Evolutionary conservation across 768 basidiomycete species (phyloP).

Genomic region (Coprinopsis sp.): DNA sequence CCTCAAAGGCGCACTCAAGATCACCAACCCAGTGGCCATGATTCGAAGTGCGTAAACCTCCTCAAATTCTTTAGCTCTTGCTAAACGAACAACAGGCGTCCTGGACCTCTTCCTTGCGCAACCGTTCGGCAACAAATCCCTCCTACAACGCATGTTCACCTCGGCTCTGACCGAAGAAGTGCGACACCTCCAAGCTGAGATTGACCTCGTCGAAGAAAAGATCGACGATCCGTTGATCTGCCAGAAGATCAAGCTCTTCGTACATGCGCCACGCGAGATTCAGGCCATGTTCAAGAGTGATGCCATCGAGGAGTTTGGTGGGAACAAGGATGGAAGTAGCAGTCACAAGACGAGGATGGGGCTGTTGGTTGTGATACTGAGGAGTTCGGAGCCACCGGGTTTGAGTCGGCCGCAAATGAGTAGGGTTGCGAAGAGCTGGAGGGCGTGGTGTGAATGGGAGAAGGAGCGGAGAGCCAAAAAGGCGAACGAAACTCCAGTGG

Average conservation of each 20-base stretch:
- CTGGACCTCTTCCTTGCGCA: slow-evolving; percentile 95
- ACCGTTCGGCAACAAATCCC: slow-evolving; percentile 64
- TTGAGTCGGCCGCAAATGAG: slow-evolving; percentile 77
- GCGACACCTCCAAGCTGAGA: slow-evolving; percentile 77
- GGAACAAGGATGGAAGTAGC: too few relatives aligned
- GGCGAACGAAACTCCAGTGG: too few relatives aligned
- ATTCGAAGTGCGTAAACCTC: slow-evolving; percentile 60
- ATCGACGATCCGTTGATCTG: slow-evolving; percentile 85
- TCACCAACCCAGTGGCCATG: slow-evolving; percentile 96
- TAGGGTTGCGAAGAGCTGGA: slow-evolving; percentile 70
- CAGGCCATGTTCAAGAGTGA: slow-evolving; percentile 79
- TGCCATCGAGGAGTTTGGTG: slow-evolving; percentile 70
- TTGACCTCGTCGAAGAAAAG: slow-evolving; percentile 81
- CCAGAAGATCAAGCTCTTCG: slow-evolving; percentile 82
- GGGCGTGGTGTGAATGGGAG: slow-evolving; percentile 75
- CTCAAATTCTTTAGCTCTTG: slow-evolving; percentile 3
- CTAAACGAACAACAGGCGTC: slow-evolving; percentile 38
- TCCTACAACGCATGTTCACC: slow-evolving; percentile 92
- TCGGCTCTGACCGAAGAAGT: slow-evolving; percentile 89
- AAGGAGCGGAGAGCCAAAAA: slow-evolving; percentile 32
- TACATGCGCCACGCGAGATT: slow-evolving; percentile 83
- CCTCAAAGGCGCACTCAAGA: slow-evolving; percentile 84
- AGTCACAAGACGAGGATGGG: too few relatives aligned
- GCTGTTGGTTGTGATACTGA: slow-evolving; percentile 73
- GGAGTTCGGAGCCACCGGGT: slow-evolving; percentile 70